phyloP scores from a whole-genome alignment of 202 grass and related monocot genomes.

The Tripidium arundinaceum region DNA sequence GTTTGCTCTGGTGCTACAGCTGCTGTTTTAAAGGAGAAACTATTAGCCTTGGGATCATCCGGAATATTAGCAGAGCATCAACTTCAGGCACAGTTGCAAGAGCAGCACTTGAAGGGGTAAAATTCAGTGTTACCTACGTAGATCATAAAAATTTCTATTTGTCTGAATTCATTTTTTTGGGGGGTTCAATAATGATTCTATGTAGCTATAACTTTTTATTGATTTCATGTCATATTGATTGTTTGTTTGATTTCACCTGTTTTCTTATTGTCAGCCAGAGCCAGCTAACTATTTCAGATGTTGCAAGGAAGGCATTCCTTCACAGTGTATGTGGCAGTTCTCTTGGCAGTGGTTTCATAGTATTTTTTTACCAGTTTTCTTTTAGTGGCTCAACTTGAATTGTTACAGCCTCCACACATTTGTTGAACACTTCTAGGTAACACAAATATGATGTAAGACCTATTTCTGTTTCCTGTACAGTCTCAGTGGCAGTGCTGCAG shows the following conservation, averaged over 20 bases:
- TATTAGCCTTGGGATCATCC: slow-evolving; percentile 87
- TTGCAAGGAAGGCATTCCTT: slow-evolving; percentile 98
- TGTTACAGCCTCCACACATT: not conserved
- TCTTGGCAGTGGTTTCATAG: slow-evolving; percentile 5
- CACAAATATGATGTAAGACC: not conserved
- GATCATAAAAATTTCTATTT: not conserved
- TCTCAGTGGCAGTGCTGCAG: not conserved
- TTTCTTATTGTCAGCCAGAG: slow-evolving; percentile 70
- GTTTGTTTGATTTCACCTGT: slow-evolving; percentile 30
- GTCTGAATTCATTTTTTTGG: not conserved
- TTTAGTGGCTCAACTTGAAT: slow-evolving; percentile 11
- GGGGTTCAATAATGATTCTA: not conserved
- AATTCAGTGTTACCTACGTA: not conserved
- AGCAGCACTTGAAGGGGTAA: slow-evolving; percentile 97
- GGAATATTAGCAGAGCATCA: slow-evolving; percentile 99
- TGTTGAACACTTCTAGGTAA: slow-evolving; percentile 17
- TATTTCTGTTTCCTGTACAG: not conserved
- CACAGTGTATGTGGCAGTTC: slow-evolving; percentile 74
- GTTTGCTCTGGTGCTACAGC: slow-evolving; percentile 47
- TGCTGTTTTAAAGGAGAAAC: slow-evolving; percentile 97
- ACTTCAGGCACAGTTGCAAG: slow-evolving; percentile 90
- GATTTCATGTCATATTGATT: slow-evolving; percentile 14
- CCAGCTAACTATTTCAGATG: slow-evolving; percentile 97
- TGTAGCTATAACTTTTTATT: slow-evolving; percentile 8
- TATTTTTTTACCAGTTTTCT: not conserved